phyloP scores from a whole-genome alignment of 768 basidiomycete genomes.

The Tylopilus rubrobrunneus region DNA sequence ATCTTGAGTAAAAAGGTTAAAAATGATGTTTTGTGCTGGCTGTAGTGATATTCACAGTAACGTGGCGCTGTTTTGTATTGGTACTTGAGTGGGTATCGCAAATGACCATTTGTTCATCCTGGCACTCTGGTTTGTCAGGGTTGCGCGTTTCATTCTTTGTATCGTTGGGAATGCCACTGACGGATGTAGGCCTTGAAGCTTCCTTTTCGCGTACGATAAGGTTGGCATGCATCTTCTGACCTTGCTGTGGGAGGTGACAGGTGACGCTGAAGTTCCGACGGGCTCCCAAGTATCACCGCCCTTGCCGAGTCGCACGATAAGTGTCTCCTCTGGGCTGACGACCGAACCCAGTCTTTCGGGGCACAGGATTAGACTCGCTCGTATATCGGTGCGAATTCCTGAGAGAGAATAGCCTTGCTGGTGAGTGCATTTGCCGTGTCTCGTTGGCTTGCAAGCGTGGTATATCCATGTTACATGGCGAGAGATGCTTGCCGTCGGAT shows the following conservation, averaged over 20 bases:
- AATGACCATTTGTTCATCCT: conserved; percentile 5
- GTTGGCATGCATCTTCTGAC: neutral
- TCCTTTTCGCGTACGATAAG: neutral
- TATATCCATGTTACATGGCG: neutral
- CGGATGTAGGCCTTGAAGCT: neutral
- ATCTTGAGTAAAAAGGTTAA: conserved; percentile 47
- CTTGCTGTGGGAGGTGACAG: neutral
- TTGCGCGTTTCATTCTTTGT: neutral
- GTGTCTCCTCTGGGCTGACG: neutral
- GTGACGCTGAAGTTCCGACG: neutral
- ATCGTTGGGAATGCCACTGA: neutral
- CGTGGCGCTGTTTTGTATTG: neutral
- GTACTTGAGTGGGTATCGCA: conserved; percentile 2
- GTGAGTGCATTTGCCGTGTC: neutral
- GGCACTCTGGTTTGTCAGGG: conserved; percentile 1
- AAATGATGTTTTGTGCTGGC: neutral
- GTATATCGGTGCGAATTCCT: neutral
- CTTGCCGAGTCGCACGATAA: neutral
- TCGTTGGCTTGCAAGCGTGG: neutral
- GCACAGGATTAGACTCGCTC: neutral
- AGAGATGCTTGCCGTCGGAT: neutral
- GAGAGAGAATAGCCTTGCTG: neutral
- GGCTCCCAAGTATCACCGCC: too few species aligned
- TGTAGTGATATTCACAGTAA: neutral
- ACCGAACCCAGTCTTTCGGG: neutral